Evolutionary conservation across 202 grass and related monocot species (phyloP).

Genomic region (Brachypodium distachyon): DNA sequence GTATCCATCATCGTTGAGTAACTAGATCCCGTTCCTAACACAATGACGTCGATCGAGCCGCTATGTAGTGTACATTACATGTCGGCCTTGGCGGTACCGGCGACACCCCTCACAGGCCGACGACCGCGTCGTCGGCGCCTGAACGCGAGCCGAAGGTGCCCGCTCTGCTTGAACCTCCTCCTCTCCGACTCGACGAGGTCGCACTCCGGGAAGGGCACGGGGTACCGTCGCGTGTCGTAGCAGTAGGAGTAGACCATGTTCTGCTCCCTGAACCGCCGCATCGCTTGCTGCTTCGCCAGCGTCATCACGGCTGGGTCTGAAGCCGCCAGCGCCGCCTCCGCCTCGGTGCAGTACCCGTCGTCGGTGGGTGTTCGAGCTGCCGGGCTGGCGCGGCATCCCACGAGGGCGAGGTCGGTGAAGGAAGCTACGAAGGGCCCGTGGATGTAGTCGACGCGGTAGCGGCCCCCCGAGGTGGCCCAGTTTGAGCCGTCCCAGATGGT

Average conservation of each 20-base stretch:
- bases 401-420: conserved; percentile 62
- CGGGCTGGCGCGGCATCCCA: conserved; percentile 53
- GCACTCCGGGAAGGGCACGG: conserved; percentile 53
- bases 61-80: conserved; percentile 10
- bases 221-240: conserved; percentile 62
- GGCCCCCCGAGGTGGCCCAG: conserved; percentile 72
- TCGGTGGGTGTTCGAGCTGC: too few relatives aligned
- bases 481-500: conserved; percentile 90
- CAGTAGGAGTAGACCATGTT: conserved; percentile 87
- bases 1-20: too few relatives aligned
- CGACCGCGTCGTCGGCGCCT: conserved; percentile 13
- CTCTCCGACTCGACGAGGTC: conserved; percentile 63
- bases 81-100: background rate
- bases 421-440: conserved; percentile 73
- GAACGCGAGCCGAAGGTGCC: conserved; percentile 40
- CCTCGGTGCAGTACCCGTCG: conserved; percentile 29
- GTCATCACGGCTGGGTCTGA: conserved; percentile 56
- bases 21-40: background rate
- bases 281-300: conserved; percentile 49
- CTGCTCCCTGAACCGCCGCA: conserved; percentile 53
- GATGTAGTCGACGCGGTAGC: conserved; percentile 70
- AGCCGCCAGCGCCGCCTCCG: conserved; percentile 9
- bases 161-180: conserved; percentile 43
- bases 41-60: background rate
- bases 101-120: background rate